These are phyloP conservation scores for Krasilnikovozyma curviuscula DNA, from an alignment of 768 basidiomycete species.

Conservation along the genomic window DNA sequence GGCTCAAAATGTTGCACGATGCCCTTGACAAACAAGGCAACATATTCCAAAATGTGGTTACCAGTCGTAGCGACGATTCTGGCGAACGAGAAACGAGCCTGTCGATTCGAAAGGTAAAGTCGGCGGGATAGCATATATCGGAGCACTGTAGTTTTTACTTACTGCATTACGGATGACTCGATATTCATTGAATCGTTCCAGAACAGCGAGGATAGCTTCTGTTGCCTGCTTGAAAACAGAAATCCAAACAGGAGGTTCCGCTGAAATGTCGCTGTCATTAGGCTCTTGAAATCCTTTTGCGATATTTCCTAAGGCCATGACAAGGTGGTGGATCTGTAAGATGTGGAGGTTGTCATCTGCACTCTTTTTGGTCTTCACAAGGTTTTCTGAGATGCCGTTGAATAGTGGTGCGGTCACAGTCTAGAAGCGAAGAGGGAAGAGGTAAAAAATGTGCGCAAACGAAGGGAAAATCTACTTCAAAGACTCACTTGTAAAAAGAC, in stretches of 20 bases:
- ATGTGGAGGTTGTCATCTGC: conserved; percentile 54
- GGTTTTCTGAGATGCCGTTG: conserved; percentile 38
- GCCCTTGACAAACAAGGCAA: conserved; percentile 72
- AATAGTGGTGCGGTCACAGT: conserved; percentile 67
- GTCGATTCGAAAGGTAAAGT: not conserved
- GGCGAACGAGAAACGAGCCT: conserved; percentile 87
- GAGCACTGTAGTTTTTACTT: conserved; percentile 22
- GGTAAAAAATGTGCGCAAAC: not conserved
- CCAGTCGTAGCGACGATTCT: conserved; percentile 80
- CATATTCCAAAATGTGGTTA: conserved; percentile 61
- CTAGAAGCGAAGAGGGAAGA: conserved; percentile 18
- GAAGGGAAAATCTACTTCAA: not conserved
- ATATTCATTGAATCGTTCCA: conserved; percentile 72
- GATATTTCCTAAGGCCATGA: conserved; percentile 84
- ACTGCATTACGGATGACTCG: conserved; percentile 84
- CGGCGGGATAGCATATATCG: not conserved
- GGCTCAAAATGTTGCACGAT: conserved; percentile 84
- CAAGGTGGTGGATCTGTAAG: conserved; percentile 71
- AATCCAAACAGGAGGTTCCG: conserved; percentile 45
- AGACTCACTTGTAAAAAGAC: conserved; percentile 28
- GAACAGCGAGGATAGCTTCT: conserved; percentile 63
- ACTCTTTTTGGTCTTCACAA: conserved; percentile 37
- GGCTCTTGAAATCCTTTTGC: conserved; percentile 94
- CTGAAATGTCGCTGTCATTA: conserved; percentile 43
- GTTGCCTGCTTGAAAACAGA: conserved; percentile 68